Base-by-base conservation (phyloP, 495 filamentous ascomycete genomes). In the Hypoxylon cercidicola region DNA sequence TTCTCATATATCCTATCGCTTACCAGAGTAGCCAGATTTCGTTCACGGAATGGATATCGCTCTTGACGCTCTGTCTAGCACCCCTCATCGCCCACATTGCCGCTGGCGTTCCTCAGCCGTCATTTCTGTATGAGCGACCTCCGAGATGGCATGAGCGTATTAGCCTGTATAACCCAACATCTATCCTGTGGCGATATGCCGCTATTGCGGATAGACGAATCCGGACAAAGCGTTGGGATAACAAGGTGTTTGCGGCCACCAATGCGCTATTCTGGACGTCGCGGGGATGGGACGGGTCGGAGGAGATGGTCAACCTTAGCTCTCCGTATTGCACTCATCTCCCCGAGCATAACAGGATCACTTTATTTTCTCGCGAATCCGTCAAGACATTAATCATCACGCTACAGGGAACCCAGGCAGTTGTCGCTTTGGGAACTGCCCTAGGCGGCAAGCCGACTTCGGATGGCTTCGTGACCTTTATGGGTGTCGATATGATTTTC, bases 161-260 rank as follows among this genome's bases (percentile, higher is more conserved):
- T 12, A n/a, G 7, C 16, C 67, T 66, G 34, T 76, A 70, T 52
- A 74, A 74, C 43, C 76, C 76, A 6, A 71, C 69, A 8, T 68
- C 74, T 7, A 75, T 77, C 10, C 19, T 77, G 11, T 78, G 71
- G 71, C 69, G 76, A 7, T 78, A 77, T 58, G 63, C 69, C 23
- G 70, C 70, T 9, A 74, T 75, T 41, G 41, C 67, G 3, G 71
- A 74, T 58, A 50, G 72, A 11, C 71, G 72, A 10, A 54, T 77
- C 23, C 58, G 74, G 15, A 71, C 74, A 5, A 53, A 37, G 21
- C 3, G 32, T 2, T 75, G 73, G 72, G 62, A 65, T 49, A 18
- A 20, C 0, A 28, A 28, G 5, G 60, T 66, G 12, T 60, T 75
- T 58, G 69, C 72, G 0, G 69, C 71, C 1, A 64, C 65, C 1